Base-by-base conservation (phyloP, 2,329 filamentous ascomycete species). In the Chrysoporthe deuterocubensis region DNA sequence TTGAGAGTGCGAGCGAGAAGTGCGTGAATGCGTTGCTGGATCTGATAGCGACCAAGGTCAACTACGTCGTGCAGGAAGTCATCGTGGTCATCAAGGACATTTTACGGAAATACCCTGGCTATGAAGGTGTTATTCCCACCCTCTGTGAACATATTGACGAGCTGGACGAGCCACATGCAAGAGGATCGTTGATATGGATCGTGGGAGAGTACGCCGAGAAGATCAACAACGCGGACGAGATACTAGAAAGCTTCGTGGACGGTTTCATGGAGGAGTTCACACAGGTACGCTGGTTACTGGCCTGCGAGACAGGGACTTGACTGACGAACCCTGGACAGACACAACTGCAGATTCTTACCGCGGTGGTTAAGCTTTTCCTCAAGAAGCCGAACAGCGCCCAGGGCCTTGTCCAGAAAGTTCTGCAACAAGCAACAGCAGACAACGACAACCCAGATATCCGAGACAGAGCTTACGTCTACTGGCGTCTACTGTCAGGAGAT, bases 71-170 rank as follows among this genome's bases (percentile, higher is more conserved):
- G 13, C 96, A 99, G 79, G 96, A 99, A 81, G 95, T 96, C 0
- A 90, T 98, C 70, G 93, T 99, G n/a, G 96, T 99, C 60, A 97
- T 98, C 83, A 98, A 97, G 82, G 96, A 99, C 73, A 98, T 99
- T 70, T 91, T 99, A 81, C 88, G 96, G 72, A 97, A 97, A 80
- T 99, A 99, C 74, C 94, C 95, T 9, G 96, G 96, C 26, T 99
- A 97, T 75, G 96, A 99, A 81, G 96, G 94, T 40, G 97, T 99
- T 73, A 99, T 99, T 74, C 95, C 95, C 2, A 97, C 94, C 0
- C 85, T 99, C 16, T 99, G 96, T 83, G 89, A 97, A 78, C 93
- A 97, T 76, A 97, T 99, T 70, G 96, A 99, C 74, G 96, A 99
- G 74, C 80, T 99, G 72, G 96, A 99, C 76, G 96, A 99, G 79